Conservation (phyloP, 305 asterid genomes). For the Coffea humblotiana region DNA sequence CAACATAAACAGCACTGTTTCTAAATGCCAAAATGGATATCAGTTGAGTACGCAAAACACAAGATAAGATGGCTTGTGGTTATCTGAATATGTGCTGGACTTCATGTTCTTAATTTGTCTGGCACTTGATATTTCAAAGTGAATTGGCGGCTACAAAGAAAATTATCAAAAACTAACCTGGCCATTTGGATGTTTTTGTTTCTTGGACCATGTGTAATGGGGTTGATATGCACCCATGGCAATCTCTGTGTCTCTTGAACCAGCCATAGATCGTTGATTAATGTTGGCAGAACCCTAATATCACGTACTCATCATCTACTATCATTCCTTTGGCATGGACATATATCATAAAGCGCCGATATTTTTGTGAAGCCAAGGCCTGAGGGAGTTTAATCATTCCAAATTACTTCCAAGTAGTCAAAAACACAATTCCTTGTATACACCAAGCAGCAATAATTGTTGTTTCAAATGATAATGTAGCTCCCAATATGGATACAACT, state of each 20-base stretch:
- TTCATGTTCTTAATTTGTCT: neutral
- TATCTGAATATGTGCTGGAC: neutral
- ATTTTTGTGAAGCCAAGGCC: slow-evolving; percentile 58
- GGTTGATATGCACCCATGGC: slow-evolving; percentile 98
- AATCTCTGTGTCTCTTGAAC: slow-evolving; percentile 89
- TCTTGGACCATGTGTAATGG: slow-evolving; percentile 63
- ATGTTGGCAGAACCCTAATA: slow-evolving; percentile 89
- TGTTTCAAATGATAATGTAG: neutral
- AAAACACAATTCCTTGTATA: neutral
- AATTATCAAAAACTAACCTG: slow-evolving; percentile 47
- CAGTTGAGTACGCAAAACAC: neutral
- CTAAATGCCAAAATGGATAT: neutral
- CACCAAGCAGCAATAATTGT: neutral
- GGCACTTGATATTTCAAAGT: neutral
- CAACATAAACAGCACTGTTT: neutral
- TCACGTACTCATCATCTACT: slow-evolving; percentile 85
- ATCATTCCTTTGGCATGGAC: slow-evolving; percentile 95
- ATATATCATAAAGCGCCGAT: slow-evolving; percentile 77
- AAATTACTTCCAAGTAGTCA: neutral
- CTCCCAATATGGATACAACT: neutral
- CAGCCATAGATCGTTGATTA: slow-evolving; percentile 91
- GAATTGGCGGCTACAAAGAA: neutral
- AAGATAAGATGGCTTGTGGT: neutral
- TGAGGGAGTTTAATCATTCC: slow-evolving; percentile 26
- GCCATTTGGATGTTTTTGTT: slow-evolving; percentile 58